These are phyloP conservation scores for Teunomyces stri DNA, from an alignment of 805 yeast genomes.

Conservation along the genomic window DNA sequence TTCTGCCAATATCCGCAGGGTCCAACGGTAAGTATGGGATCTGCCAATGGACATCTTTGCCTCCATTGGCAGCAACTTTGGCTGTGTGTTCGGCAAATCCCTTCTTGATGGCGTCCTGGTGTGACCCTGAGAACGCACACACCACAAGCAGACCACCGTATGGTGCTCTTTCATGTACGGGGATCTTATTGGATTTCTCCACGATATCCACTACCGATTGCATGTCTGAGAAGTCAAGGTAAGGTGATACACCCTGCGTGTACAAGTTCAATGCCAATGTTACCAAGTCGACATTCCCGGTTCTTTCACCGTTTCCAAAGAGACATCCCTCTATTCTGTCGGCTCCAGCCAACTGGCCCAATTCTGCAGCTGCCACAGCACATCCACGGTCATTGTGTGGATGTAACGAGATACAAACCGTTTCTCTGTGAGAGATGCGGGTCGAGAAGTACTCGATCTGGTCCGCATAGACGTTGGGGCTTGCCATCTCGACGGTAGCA, in stretches of 20 bases:
- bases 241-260: conserved; percentile 74
- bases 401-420: conserved; percentile 71
- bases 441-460: conserved; percentile 74
- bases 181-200: conserved; percentile 78
- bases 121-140: conserved; percentile 83
- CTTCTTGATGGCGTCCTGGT: conserved; percentile 85
- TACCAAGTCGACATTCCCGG: conserved; percentile 82
- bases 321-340: conserved; percentile 84
- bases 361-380: conserved; percentile 85
- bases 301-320: conserved; percentile 85
- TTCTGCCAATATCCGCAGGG: conserved; percentile 81
- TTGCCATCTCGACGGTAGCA: conserved; percentile 79
- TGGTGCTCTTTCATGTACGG: conserved; percentile 76
- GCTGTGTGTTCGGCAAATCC: conserved; percentile 58
- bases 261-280: conserved; percentile 74
- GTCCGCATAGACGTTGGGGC: conserved; percentile 82
- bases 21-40: conserved; percentile 83
- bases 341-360: conserved; percentile 83
- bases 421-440: conserved; percentile 62
- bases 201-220: conserved; percentile 65
- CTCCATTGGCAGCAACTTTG: conserved; percentile 31
- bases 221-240: conserved; percentile 69
- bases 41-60: conserved; percentile 53
- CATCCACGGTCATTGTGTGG: conserved; percentile 87
- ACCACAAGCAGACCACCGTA: conserved; percentile 82